These are phyloP conservation scores for maize (Zea mays) DNA, from an alignment of 176 grass and related monocot genomes.

Conservation along the genomic window DNA sequence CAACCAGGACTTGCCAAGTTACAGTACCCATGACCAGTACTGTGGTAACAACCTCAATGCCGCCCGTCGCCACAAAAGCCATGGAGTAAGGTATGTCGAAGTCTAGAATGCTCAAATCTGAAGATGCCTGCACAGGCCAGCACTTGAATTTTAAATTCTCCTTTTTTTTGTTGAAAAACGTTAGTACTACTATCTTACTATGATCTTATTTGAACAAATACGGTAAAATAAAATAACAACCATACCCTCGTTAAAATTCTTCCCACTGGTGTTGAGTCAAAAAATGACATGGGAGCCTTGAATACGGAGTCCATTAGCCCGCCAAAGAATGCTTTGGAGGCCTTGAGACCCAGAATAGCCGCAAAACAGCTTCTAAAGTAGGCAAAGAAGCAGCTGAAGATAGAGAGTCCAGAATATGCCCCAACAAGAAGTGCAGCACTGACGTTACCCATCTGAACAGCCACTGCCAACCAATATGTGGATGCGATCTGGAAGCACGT, in stretches of 20 bases:
- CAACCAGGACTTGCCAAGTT: constrained; percentile 80
- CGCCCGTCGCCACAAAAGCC: constrained; percentile 51
- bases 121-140: constrained; percentile 69
- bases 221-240: constrained; percentile 6
- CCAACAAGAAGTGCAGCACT: constrained; percentile 62
- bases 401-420: constrained; percentile 68
- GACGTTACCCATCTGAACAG: constrained; percentile 58
- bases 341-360: constrained; percentile 62
- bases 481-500: constrained; percentile 59
- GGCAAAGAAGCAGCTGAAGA: constrained; percentile 60
- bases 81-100: constrained; percentile 96
- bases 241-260: constrained; percentile 90
- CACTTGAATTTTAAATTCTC: not conserved
- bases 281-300: constrained; percentile 91
- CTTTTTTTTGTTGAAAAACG: constrained; percentile 7
- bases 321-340: constrained; percentile 84
- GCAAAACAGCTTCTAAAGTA: constrained; percentile 61
- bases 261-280: constrained; percentile 90
- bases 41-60: constrained; percentile 43
- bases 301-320: constrained; percentile 82
- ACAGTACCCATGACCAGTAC: constrained; percentile 68
- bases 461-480: constrained; percentile 78
- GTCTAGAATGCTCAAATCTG: constrained; percentile 92
- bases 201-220: constrained; percentile 15
- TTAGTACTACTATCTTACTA: not conserved